Percentiles rank a stretch among this genome's conserved stretches.
Evolutionary conservation across 1,284 basidiomycete genomes (phyloP).

Genomic region (Irpex lacteus): DNA sequence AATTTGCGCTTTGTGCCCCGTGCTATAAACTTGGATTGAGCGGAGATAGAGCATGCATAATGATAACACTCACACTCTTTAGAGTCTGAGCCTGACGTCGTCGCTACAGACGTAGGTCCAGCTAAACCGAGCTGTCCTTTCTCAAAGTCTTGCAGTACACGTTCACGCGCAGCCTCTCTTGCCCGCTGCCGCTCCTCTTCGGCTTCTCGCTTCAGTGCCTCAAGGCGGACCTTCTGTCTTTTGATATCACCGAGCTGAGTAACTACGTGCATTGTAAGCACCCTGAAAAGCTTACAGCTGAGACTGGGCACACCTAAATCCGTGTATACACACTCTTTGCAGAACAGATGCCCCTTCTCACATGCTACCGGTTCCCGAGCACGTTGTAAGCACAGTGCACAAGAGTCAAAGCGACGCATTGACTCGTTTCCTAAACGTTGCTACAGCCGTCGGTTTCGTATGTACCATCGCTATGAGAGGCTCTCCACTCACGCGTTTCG

Average conservation of each 20-base stretch:
- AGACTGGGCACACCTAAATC: constrained; percentile 58
- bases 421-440: constrained; percentile 88
- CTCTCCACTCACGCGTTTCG: constrained; percentile 53
- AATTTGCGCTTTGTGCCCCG: constrained; percentile 74
- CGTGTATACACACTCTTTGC: constrained; percentile 83
- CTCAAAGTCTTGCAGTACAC: constrained; percentile 87
- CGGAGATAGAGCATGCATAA: neutral
- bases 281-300: constrained; percentile 3
- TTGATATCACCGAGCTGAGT: constrained; percentile 91
- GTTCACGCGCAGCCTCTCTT: constrained; percentile 72
- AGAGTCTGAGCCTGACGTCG: constrained; percentile 34
- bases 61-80: constrained; percentile 33
- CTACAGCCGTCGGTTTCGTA: constrained; percentile 33
- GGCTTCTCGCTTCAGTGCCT: constrained; percentile 69
- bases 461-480: neutral
- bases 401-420: constrained; percentile 86
- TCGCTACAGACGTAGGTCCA: constrained; percentile 19
- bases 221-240: constrained; percentile 74
- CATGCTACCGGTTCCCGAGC: constrained; percentile 83
- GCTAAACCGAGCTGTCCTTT: constrained; percentile 71
- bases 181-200: constrained; percentile 69
- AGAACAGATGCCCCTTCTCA: constrained; percentile 83
- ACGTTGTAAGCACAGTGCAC: constrained; percentile 78
- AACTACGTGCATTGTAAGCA: constrained; percentile 40
- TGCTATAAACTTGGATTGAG: constrained; percentile 29